These are phyloP conservation scores for Venturia asperata DNA, from an alignment of 2,329 filamentous ascomycete genomes.

Conservation along the genomic window DNA sequence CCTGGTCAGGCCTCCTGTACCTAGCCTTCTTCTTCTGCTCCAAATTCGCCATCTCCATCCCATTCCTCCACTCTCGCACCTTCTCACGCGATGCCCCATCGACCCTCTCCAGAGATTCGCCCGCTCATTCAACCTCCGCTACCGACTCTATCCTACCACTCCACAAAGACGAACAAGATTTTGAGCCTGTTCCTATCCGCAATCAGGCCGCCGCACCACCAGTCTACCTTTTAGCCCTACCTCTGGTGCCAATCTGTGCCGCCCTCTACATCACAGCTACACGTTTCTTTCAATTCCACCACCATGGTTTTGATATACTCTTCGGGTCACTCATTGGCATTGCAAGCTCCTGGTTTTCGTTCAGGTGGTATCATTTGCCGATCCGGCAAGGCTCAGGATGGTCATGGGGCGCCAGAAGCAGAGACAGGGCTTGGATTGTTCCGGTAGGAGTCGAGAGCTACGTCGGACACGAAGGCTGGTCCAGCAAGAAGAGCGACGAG, in stretches of 20 bases:
- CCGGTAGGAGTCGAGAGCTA: constrained; percentile 52
- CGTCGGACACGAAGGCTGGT: constrained; percentile 43
- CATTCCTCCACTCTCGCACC: constrained; percentile 53
- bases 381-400: constrained; percentile 74
- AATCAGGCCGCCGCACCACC: constrained; percentile 76
- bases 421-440: constrained; percentile 69
- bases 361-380: constrained; percentile 80
- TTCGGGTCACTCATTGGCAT: constrained; percentile 77
- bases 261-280: constrained; percentile 79
- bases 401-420: constrained; percentile 76
- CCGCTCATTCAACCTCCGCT: constrained; percentile 22
- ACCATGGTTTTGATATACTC: constrained; percentile 88
- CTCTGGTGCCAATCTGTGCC: constrained; percentile 62
- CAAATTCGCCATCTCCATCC: constrained; percentile 69
- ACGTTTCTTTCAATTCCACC: constrained; percentile 80
- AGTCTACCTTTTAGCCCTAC: constrained; percentile 65
- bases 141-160: neutral
- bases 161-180: neutral
- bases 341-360: constrained; percentile 63
- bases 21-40: constrained; percentile 79
- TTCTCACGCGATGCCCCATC: constrained; percentile 36
- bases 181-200: constrained; percentile 46
- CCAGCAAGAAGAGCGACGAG: constrained; percentile 19
- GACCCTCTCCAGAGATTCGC: neutral
- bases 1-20: constrained; percentile 75